Base-by-base conservation (phyloP, 2,329 filamentous ascomycete genomes). In the Purpureocillium takamizusanense region DNA sequence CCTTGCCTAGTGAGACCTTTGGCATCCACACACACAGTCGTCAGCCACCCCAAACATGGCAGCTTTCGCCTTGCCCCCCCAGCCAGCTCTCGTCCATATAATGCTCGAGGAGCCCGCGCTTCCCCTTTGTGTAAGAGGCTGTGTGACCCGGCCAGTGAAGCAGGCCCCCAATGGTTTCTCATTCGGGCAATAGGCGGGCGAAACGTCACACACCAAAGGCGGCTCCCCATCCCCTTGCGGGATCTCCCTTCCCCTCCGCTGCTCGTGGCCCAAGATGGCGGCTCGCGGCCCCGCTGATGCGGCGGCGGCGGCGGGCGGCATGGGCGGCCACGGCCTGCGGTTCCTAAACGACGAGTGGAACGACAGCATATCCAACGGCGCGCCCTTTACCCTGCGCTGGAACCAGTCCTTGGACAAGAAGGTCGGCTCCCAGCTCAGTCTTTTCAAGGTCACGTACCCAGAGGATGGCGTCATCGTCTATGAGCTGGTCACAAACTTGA, bases 341-440 rank as follows among this genome's bases (percentile, higher is more conserved):
- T 60, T 60, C 37, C 43, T 53, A 16, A 60, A 60, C 39, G 48
- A 54, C 25, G 47, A 53, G 14, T 60, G 56, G 55, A 60, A 60
- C 46, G 51, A 53, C 13, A 60, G 50, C 40, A 58, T 60, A 10
- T 47, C 51, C 21, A 59, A 57, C 33, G 54, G 49, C n/a, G 41
- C 50, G 23, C 41, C 41, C 2, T 55, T 56, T 38, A 51, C 44
- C 3, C 42, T 60, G 32, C 39, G 40, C 21, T 60, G 57, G 56
- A 58, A 60, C 42, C 46, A 52, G 33, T 52, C 50, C 3, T 35
- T 57, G 11, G 42, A 42, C 14, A 43, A 42, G 14, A 43, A 42
- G 14, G 36, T 36, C 4, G 39, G 40, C 16, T 46, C 47, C 18
- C 36, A 49, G n/a, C 48, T 60, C 34, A 51, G 50, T 3, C 43